These are phyloP conservation scores for Alternaria gaisen DNA, from an alignment of 2,329 filamentous ascomycete genomes.

Conservation along the genomic window DNA sequence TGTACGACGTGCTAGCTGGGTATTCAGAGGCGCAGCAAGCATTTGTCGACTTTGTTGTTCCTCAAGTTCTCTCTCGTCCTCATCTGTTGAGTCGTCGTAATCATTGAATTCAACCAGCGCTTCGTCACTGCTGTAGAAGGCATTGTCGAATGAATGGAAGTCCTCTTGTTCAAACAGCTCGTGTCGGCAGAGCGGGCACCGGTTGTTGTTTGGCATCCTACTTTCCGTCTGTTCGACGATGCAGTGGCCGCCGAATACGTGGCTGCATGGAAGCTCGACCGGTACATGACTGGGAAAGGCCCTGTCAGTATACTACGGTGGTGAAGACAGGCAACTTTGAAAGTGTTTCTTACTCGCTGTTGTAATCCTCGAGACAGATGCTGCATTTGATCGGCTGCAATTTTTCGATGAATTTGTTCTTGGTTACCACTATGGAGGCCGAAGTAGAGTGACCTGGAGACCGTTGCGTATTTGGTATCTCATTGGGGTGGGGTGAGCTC, in stretches of 20 bases:
- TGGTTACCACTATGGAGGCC: neutral
- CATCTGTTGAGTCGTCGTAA: neutral
- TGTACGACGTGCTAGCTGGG: neutral
- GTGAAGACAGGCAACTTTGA: neutral
- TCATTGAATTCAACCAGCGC: neutral
- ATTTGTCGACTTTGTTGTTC: neutral
- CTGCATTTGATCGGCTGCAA: slow-evolving; percentile 8
- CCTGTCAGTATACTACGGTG: neutral
- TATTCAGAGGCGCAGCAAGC: neutral
- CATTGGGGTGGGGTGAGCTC: neutral
- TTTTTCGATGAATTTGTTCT: slow-evolving; percentile 9
- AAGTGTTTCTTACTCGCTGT: neutral
- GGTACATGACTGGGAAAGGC: neutral
- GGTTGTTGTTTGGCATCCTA: neutral
- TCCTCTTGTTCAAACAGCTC: slow-evolving; percentile 3
- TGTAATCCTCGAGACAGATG: slow-evolving; percentile 8
- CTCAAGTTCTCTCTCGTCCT: neutral
- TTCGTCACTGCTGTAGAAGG: neutral
- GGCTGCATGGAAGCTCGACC: slow-evolving; percentile 2
- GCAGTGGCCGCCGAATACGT: slow-evolving; percentile 11
- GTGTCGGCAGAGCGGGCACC: slow-evolving; percentile 1
- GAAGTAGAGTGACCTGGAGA: neutral
- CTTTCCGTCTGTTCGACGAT: slow-evolving; percentile 3
- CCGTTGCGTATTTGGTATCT: neutral
- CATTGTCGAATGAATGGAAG: neutral